phyloP scores from a whole-genome alignment of 1,139 yeast genomes.

The Pichia sp. region DNA sequence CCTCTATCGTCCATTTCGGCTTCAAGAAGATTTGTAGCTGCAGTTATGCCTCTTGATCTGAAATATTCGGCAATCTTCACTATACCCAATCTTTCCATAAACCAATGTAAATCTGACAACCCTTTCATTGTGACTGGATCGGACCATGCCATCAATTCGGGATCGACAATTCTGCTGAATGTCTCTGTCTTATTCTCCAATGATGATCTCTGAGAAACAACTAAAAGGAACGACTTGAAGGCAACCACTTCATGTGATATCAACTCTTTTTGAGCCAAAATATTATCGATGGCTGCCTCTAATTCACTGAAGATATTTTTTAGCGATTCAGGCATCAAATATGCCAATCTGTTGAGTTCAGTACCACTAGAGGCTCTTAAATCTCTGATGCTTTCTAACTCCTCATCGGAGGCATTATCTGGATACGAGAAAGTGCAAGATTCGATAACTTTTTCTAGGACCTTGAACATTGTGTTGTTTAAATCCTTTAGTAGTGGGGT shows the following conservation, averaged over 20 bases:
- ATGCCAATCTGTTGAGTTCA: conserved; percentile 87
- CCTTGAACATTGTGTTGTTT: conserved; percentile 64
- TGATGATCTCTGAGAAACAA: conserved; percentile 83
- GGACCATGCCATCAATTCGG: conserved; percentile 89
- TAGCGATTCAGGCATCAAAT: conserved; percentile 87
- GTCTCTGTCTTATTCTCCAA: conserved; percentile 62
- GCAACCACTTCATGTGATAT: conserved; percentile 92
- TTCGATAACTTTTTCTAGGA: conserved; percentile 79
- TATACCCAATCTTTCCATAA: conserved; percentile 94
- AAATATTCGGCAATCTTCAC: conserved; percentile 91
- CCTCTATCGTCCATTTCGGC: conserved; percentile 94
- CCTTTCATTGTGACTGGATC: conserved; percentile 90
- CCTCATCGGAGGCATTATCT: conserved; percentile 59
- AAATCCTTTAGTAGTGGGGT: conserved; percentile 86
- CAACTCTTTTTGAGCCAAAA: conserved; percentile 64
- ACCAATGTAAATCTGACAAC: conserved; percentile 86
- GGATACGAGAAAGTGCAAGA: conserved; percentile 88
- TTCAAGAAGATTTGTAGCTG: conserved; percentile 66
- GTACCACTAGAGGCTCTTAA: conserved; percentile 91
- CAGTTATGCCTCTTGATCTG: conserved; percentile 73
- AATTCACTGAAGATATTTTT: conserved; percentile 76
- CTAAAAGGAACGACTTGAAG: conserved; percentile 84
- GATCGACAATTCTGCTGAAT: conserved; percentile 85
- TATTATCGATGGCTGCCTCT: conserved; percentile 72
- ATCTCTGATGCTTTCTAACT: conserved; percentile 77